Conservation (phyloP, 495 filamentous ascomycete species). For the Xylaria cubensis region DNA sequence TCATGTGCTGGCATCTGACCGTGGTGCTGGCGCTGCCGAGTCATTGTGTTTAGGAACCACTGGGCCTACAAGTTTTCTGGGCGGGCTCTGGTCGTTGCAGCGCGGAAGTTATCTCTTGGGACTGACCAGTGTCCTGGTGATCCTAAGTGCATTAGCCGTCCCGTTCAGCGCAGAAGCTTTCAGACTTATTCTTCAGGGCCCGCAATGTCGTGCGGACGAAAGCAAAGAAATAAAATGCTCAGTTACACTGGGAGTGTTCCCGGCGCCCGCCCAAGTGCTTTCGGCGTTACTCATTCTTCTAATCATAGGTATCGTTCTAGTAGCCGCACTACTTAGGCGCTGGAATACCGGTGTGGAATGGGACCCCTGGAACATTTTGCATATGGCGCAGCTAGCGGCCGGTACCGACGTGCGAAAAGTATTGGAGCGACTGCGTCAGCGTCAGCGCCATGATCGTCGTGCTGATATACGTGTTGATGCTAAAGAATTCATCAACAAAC, state of each 20-base stretch:
- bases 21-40: constrained; percentile 35
- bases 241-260: constrained; percentile 32
- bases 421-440: constrained; percentile 26
- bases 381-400: constrained; percentile 37
- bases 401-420: constrained; percentile 34
- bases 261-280: constrained; percentile 30
- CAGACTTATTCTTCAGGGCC: constrained; percentile 33
- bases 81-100: constrained; percentile 28
- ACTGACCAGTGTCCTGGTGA: constrained; percentile 35
- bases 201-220: constrained; percentile 18
- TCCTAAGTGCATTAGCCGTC: constrained; percentile 32
- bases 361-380: constrained; percentile 41
- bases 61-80: constrained; percentile 28
- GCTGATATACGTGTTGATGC: neutral
- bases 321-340: constrained; percentile 33
- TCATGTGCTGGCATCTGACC: constrained; percentile 35
- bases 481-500: neutral
- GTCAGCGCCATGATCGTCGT: neutral
- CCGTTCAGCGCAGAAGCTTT: constrained; percentile 38
- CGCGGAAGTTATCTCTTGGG: constrained; percentile 33
- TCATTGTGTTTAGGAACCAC: constrained; percentile 37
- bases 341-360: constrained; percentile 41
- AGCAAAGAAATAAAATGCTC: constrained; percentile 25
- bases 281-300: constrained; percentile 35
- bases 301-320: constrained; percentile 25